Base-by-base conservation (phyloP, 1,139 yeast species). In the Debaryomycetaceae sp. region DNA sequence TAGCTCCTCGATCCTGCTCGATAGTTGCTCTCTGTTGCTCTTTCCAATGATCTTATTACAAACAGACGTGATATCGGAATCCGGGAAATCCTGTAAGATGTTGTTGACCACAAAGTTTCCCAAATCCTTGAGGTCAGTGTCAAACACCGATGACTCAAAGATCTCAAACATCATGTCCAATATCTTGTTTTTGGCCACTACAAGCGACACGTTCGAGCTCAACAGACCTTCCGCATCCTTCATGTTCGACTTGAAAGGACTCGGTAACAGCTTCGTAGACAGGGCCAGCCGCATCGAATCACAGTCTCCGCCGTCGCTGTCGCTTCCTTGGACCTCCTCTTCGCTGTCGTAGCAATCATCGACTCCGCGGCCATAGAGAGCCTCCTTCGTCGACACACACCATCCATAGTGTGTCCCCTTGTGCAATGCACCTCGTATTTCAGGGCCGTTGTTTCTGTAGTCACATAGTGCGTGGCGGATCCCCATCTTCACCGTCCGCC, bases 41-140 rank as follows among this genome's bases (percentile, higher is more conserved):
- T 51, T 49, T 34, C 48, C 44, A 7, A 54, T 45, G 11, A 53
- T 44, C 31, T 42, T 48, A 35, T 40, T 44, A 29, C 49, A 44
- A 34, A 54, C 45, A 7, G 38, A 35, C 9, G 44, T 45, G 8
- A 50, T 45, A 36, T 49, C 49, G 6, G 39, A 29, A 37, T 48
- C 51, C 34, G 45, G 45, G 36, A 41, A 47, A 3, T 53, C 51
- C 38, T 57, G 59, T 27, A 60, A 46, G 11, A 59, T 47, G 24
- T 47, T 48, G 44, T 53, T 55, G 24, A 47, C 42, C n/a, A 52
- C 52, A 38, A 49, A 51, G 38, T 53, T 53, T 7, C 39, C 38
- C 9, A 43, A 13, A n/a, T 43, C 36, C 9, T 8, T 9, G 17
- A 37, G 17, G 23, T 37, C 39, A 3, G 24, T 17, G 40, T 49